These are phyloP conservation scores for Mycocentrospora acerina DNA, from an alignment of 2,329 filamentous ascomycete species.

Conservation along the genomic window DNA sequence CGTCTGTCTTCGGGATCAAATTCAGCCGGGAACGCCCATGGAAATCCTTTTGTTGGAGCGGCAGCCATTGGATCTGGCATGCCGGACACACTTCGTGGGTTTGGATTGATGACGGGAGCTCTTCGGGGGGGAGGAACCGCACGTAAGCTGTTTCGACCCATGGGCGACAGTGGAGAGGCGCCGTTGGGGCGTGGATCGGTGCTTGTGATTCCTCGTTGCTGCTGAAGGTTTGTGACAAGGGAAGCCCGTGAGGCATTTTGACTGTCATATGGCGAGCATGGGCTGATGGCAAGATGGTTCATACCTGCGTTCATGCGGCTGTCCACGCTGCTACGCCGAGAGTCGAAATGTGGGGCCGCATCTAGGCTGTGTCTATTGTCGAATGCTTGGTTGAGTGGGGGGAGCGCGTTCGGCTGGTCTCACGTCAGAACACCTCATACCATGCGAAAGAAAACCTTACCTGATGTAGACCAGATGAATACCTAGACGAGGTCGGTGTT, in stretches of 20 bases:
- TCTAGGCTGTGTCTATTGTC: constrained; percentile 54
- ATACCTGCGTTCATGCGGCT: constrained; percentile 75
- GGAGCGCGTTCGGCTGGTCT: constrained; percentile 46
- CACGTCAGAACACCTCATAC: constrained; percentile 14
- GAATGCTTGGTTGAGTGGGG: constrained; percentile 59
- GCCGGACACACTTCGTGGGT: constrained; percentile 62
- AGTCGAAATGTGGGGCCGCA: constrained; percentile 52
- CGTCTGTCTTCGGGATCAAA: constrained; percentile 57
- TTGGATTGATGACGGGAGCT: constrained; percentile 74
- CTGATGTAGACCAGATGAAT: constrained; percentile 35
- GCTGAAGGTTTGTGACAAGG: constrained; percentile 69
- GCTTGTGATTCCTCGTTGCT: constrained; percentile 53
- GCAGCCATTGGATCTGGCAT: constrained; percentile 66
- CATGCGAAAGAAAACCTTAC: constrained; percentile 16
- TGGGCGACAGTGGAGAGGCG: constrained; percentile 48
- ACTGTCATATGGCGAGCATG: constrained; percentile 70
- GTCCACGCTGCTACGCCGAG: constrained; percentile 76
- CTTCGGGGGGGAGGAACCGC: constrained; percentile 52
- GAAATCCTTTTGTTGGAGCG: constrained; percentile 78
- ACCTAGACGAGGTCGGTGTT: constrained; percentile 44
- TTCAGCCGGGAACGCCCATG: constrained; percentile 81
- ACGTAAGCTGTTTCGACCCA: constrained; percentile 39
- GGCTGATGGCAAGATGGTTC: constrained; percentile 67
- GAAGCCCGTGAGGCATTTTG: constrained; percentile 76
- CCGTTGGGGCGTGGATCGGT: constrained; percentile 46